Evolutionary conservation across 2,329 filamentous ascomycete species (phyloP).

Genomic region (Ophiosphaerella herpotricha): DNA sequence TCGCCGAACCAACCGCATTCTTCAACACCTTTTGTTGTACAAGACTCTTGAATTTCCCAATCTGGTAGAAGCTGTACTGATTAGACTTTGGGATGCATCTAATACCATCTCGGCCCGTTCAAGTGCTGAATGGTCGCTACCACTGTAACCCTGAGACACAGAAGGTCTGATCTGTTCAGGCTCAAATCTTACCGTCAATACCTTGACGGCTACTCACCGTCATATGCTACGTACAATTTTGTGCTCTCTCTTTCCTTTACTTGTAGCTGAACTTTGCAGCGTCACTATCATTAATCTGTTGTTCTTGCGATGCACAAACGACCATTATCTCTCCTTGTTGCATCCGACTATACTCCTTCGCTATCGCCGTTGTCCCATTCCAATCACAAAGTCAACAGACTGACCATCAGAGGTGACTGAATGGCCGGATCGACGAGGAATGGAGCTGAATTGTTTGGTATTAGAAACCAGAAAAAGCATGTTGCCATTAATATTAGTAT

Average conservation of each 20-base stretch:
- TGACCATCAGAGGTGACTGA: slow-evolving; percentile 12
- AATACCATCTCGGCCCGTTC: slow-evolving; percentile 15
- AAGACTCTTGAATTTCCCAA: slow-evolving; percentile 19
- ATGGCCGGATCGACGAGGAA: slow-evolving; percentile 30
- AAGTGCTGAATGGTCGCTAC: slow-evolving; percentile 17
- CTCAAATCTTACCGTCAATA: slow-evolving; percentile 27
- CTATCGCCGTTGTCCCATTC: background rate
- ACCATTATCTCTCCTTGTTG: background rate
- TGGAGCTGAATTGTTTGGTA: slow-evolving; percentile 23
- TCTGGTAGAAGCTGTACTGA: slow-evolving; percentile 3
- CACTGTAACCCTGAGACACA: slow-evolving; percentile 30
- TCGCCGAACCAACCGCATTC: slow-evolving; percentile 23
- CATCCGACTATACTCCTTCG: background rate
- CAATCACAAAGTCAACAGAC: background rate
- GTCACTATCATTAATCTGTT: background rate
- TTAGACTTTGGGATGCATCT: slow-evolving; percentile 22
- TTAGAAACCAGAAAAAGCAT: slow-evolving; percentile 14
- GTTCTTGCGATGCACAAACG: background rate
- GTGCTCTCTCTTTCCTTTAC: slow-evolving; percentile 6
- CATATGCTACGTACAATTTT: background rate
- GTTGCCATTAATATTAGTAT: slow-evolving; percentile 13
- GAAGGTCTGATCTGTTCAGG: slow-evolving; percentile 31
- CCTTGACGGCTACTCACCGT: slow-evolving; percentile 12
- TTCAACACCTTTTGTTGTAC: slow-evolving; percentile 12
- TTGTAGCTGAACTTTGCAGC: background rate